These are phyloP conservation scores for Jaminaea rosea DNA, from an alignment of 1,284 basidiomycete genomes.

Conservation along the genomic window DNA sequence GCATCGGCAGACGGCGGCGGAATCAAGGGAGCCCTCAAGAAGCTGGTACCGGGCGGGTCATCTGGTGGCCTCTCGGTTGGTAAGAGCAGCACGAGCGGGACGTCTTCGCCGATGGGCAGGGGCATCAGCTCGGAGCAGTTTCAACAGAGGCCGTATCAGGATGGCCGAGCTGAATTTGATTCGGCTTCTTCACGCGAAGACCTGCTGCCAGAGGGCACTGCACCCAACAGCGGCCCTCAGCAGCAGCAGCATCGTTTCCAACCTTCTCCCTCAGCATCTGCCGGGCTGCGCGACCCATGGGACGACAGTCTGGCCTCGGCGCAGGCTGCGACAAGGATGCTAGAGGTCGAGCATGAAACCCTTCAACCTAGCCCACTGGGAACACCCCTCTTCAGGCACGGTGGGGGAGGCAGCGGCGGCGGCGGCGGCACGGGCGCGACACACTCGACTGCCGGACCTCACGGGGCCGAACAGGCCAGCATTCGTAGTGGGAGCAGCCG, in stretches of 20 bases:
- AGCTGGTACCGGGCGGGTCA: too few relatives aligned
- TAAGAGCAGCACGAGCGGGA: too few relatives aligned
- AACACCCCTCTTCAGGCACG: neutral
- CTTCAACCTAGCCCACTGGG: neutral
- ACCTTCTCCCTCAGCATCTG: neutral
- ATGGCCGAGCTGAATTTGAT: too few relatives aligned
- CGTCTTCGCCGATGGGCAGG: too few relatives aligned
- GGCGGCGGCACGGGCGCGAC: neutral
- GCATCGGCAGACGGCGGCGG: too few relatives aligned
- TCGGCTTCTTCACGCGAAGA: neutral
- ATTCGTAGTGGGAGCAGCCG: neutral
- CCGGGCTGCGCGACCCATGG: neutral
- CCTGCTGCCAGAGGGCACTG: neutral
- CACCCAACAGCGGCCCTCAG: neutral
- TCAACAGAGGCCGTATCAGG: too few relatives aligned
- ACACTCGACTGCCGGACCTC: neutral
- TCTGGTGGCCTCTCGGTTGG: too few relatives aligned
- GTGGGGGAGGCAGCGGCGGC: too few relatives aligned
- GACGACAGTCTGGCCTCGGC: neutral
- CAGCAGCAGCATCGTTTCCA: neutral
- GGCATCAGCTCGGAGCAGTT: constrained; percentile 2
- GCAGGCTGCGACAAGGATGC: constrained; percentile 5
- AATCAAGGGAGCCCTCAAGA: too few relatives aligned
- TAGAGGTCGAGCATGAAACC: constrained; percentile 2
- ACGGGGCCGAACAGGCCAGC: neutral